Conservation (phyloP, 139 green algal genomes). For the Chlorella sp. region DNA sequence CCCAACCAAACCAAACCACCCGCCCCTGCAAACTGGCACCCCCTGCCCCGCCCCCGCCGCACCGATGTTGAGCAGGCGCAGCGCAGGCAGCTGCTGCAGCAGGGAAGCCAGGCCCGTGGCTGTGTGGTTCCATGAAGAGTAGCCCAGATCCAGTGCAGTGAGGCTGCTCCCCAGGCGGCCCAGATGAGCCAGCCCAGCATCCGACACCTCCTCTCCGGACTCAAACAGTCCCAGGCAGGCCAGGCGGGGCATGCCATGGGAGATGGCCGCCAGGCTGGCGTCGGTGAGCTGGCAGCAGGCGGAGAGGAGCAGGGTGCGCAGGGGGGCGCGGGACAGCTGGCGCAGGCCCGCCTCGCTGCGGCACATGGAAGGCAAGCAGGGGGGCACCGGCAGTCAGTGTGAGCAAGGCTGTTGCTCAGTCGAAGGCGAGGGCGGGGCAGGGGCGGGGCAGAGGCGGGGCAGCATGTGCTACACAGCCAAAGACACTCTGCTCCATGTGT, state of each 20-base stretch:
- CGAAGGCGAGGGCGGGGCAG: no score
- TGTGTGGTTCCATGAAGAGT: conserved; percentile 35
- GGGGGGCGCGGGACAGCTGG: not conserved
- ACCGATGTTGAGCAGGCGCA: conserved; percentile 46
- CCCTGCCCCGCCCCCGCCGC: not conserved
- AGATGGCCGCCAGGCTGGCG: conserved; percentile 25
- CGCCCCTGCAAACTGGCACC: not conserved
- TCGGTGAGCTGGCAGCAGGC: conserved; percentile 51
- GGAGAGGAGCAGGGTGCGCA: conserved; percentile 38
- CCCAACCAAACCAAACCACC: not conserved
- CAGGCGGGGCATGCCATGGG: conserved; percentile 16
- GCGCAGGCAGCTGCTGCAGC: conserved; percentile 7
- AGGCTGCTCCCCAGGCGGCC: not conserved
- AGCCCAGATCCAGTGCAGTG: conserved; percentile 47
- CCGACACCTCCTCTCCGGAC: conserved; percentile 33
- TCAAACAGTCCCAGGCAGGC: conserved; percentile 46
- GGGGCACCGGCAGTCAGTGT: not conserved
- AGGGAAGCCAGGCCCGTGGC: conserved; percentile 22
- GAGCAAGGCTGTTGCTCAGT: no score
- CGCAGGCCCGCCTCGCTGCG: conserved; percentile 25
- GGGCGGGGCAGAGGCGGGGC: no score
- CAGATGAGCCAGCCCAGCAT: conserved; percentile 19
- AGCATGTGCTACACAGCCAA: no score
- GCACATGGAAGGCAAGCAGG: not conserved
- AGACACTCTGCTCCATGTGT: no score